A percentile compares a stretch with the other conserved stretches of the same genome.
Conservation (phyloP, 352 stramenopile species). For the Phytophthora constricta region DNA sequence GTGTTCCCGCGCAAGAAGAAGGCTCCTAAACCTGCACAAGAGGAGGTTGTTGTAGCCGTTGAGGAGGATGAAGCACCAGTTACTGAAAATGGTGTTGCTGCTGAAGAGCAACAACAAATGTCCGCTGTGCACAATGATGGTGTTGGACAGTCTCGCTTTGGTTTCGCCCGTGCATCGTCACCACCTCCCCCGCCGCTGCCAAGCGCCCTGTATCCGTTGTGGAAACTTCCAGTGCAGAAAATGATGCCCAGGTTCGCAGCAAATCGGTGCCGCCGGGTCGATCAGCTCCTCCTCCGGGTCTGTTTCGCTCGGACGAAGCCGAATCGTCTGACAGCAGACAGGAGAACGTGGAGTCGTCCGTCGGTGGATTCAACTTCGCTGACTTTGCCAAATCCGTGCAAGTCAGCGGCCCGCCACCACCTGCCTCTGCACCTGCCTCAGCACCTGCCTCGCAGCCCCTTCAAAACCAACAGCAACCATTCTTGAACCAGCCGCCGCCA, state of each 20-base stretch:
- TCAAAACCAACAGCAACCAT: conserved; percentile 26
- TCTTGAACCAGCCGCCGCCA: conserved; percentile 27
- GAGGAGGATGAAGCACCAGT: conserved; percentile 2
- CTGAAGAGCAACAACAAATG: conserved; percentile 20
- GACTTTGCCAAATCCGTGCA: conserved; percentile 55
- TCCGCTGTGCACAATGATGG: conserved; percentile 1
- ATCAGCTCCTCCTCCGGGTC: conserved; percentile 32
- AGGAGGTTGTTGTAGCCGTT: conserved; percentile 13
- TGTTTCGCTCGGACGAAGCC: conserved; percentile 21
- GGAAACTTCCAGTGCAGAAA: not conserved
- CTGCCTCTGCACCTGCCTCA: conserved; percentile 15
- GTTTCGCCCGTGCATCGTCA: conserved; percentile 51
- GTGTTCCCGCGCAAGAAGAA: conserved; percentile 55
- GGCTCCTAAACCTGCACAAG: conserved; percentile 12
- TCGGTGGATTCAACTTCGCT: conserved; percentile 50
- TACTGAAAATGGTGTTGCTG: conserved; percentile 9
- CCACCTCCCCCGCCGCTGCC: conserved; percentile 11
- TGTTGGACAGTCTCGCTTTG: conserved; percentile 54
- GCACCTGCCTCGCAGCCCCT: conserved; percentile 23
- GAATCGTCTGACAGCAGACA: conserved; percentile 14
- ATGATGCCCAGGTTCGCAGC: conserved; percentile 21
- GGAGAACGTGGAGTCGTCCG: conserved; percentile 9
- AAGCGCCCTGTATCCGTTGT: conserved; percentile 10
- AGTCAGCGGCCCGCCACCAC: conserved; percentile 22
- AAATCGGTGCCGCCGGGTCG: conserved; percentile 22